Evolutionary conservation across 2,329 filamentous ascomycete genomes (phyloP).

Genomic region (Colletotrichum australisinense): DNA sequence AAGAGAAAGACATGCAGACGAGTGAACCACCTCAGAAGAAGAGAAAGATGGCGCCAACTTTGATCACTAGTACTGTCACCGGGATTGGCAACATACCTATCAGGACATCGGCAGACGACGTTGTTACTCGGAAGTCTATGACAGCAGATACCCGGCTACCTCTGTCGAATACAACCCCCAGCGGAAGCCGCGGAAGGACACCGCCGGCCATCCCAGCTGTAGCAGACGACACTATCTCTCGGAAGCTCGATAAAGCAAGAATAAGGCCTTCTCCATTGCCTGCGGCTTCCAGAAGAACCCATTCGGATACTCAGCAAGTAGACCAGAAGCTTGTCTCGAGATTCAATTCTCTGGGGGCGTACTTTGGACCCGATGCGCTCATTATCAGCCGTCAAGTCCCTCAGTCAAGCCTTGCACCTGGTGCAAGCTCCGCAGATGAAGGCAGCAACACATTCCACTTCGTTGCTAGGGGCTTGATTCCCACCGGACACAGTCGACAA

Average conservation of each 20-base stretch:
- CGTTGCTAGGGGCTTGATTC: constrained; percentile 39
- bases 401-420: constrained; percentile 1
- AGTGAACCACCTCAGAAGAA: constrained; percentile 41
- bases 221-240: neutral
- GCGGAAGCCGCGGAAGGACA: neutral
- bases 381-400: constrained; percentile 22
- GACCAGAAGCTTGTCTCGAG: neutral
- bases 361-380: constrained; percentile 49
- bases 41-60: constrained; percentile 42
- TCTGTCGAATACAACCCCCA: neutral
- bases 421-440: constrained; percentile 22
- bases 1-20: neutral
- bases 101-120: constrained; percentile 16
- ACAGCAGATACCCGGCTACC: neutral
- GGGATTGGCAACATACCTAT: constrained; percentile 32
- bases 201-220: too few relatives aligned
- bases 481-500: constrained; percentile 57
- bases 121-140: neutral
- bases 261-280: neutral
- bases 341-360: constrained; percentile 41
- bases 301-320: neutral
- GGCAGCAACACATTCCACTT: neutral
- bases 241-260: neutral
- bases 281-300: neutral
- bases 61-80: constrained; percentile 34